phyloP scores from a whole-genome alignment of 2,329 filamentous ascomycete genomes.

The Fusarium musae region DNA sequence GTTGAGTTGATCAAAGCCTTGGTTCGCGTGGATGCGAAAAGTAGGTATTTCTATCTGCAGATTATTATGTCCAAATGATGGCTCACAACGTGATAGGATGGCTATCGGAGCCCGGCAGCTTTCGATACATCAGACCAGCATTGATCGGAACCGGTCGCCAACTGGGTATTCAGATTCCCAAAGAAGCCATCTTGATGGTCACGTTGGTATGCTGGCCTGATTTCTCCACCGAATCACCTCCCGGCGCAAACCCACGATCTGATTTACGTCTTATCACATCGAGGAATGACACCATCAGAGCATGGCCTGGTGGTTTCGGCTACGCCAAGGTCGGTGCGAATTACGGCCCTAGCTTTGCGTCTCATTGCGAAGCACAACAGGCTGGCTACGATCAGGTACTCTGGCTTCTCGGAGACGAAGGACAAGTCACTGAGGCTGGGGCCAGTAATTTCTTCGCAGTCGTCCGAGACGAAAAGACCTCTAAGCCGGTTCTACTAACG shows the following conservation, averaged over 20 bases:
- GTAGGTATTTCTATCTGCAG: too few species aligned
- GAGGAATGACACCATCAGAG: background rate
- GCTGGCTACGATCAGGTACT: background rate
- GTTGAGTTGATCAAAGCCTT: background rate
- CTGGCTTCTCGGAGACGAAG: accelerated
- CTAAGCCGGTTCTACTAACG: accelerated
- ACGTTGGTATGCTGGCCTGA: background rate
- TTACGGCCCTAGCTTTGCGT: background rate
- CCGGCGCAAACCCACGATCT: background rate
- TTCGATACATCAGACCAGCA: background rate
- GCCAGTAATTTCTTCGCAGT: constrained; percentile 1
- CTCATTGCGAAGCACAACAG: background rate
- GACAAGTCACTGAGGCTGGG: background rate
- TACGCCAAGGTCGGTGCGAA: background rate
- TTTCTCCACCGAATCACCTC: background rate
- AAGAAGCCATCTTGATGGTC: background rate
- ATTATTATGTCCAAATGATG: too few species aligned
- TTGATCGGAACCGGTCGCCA: background rate
- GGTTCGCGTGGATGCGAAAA: background rate
- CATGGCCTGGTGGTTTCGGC: background rate
- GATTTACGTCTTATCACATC: background rate
- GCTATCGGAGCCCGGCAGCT: background rate
- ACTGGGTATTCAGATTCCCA: background rate
- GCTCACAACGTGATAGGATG: background rate
- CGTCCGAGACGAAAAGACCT: background rate